Percentiles rank a stretch among this genome's conserved stretches.
phyloP scores from a whole-genome alignment of 1,139 yeast genomes.

The Lodderomyces orthopsilosis region DNA sequence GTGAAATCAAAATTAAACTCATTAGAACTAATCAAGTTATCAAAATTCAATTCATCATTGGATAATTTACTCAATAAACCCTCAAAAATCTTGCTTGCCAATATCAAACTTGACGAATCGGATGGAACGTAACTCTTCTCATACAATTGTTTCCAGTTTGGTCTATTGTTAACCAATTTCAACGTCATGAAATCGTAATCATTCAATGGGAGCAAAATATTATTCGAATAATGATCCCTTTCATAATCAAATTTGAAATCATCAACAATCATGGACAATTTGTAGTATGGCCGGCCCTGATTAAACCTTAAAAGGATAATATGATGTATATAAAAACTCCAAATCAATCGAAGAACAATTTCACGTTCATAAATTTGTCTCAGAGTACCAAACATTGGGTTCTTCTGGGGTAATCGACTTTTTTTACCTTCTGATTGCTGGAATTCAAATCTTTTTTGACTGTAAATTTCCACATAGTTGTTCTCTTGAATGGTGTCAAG shows the following conservation, averaged over 20 bases:
- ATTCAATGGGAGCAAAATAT: slow-evolving; percentile 17
- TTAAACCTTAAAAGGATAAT: slow-evolving; percentile 31
- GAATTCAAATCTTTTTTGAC: slow-evolving; percentile 14
- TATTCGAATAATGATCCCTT: slow-evolving; percentile 14
- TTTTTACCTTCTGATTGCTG: slow-evolving; percentile 7
- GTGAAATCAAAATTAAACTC: slow-evolving; percentile 8
- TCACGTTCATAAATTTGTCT: slow-evolving; percentile 38
- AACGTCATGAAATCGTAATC: slow-evolving; percentile 13
- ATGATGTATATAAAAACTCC: slow-evolving; percentile 41
- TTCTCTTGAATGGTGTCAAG: slow-evolving; percentile 25
- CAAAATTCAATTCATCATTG: slow-evolving; percentile 16
- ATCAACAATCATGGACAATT: slow-evolving; percentile 14
- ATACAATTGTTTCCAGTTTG: slow-evolving; percentile 13
- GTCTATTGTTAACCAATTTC: slow-evolving; percentile 10
- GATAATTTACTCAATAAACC: slow-evolving; percentile 26
- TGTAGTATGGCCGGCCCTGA: slow-evolving; percentile 39
- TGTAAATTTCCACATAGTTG: slow-evolving; percentile 20
- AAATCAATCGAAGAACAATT: slow-evolving; percentile 33
- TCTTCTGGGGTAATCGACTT: not conserved
- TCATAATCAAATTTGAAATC: slow-evolving; percentile 16
- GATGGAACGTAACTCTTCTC: slow-evolving; percentile 10
- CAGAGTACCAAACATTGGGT: slow-evolving; percentile 20
- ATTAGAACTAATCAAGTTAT: slow-evolving; percentile 9
- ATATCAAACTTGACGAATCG: slow-evolving; percentile 15
- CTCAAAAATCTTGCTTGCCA: slow-evolving; percentile 27